Base-by-base conservation (phyloP, 257 asterid genomes). In the Fraxinus quadrangulata region DNA sequence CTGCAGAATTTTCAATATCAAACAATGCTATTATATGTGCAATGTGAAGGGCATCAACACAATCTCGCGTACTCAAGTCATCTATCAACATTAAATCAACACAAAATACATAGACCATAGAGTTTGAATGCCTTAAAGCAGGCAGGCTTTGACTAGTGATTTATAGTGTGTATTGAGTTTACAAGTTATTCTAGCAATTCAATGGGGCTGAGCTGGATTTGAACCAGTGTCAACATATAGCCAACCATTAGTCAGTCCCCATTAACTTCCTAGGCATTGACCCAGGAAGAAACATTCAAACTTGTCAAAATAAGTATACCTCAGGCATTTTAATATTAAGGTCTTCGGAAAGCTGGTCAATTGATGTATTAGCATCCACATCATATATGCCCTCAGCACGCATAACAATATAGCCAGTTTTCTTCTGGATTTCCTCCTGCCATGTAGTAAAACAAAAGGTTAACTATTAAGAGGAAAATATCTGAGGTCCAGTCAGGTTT, bases 381-480 rank as follows among this genome's bases (percentile, higher is more conserved):
- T 95, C 99, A 71, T 88, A 93, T 70, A 88, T 87, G 81, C 99
- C 99, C 78, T 93, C 94, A 75, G 97, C 98, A 68, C 99, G 94
- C 98, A 95, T 93, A 80, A 95, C 97, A 71, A 95, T 78, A 49
- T 95, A 93, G 9, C 99, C 99, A 75, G 98, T 95, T 87, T 95
- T 93, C 80, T 95, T 95, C 93, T 93, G 96, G 79, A 95, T 95
- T 89, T 95, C 99, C 85, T 95, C 99, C 99, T 95, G 91, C 61
- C 81, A 78, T 63, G 40, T 71, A 24, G 73, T 70, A 73, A 65
- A 80, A 77, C 47, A 67, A 39, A 77, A 65, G 36, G 73, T 34
- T 69, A 73, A 30, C 31, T 17, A 12, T 70, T 39, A 70, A 36
- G 30, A 36, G 26, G 67, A 28, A 70, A 33, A 59, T 2, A 31